Percentiles rank a stretch among this genome's conserved stretches.
phyloP scores from a whole-genome alignment of 306 rosid genomes.

The Prunus mongolica region DNA sequence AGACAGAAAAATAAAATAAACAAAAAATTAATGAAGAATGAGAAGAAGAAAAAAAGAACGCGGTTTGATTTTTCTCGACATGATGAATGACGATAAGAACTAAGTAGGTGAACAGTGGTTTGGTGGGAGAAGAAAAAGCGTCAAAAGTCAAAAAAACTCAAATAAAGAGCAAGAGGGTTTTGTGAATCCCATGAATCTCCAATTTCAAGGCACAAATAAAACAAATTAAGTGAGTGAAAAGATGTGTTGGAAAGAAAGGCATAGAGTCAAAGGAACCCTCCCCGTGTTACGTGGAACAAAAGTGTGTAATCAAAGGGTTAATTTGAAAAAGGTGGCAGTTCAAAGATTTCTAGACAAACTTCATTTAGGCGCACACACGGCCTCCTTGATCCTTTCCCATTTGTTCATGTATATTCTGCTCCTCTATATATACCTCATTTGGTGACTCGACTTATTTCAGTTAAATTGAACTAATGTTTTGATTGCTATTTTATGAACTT shows the following conservation, averaged over 20 bases:
- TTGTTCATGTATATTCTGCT: not conserved
- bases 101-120: conserved; percentile 1
- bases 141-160: conserved; percentile 6
- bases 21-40: too few relatives aligned
- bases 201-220: conserved; percentile 17
- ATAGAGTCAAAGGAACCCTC: conserved; percentile 27
- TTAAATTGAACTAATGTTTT: too few relatives aligned
- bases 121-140: not conserved
- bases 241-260: conserved; percentile 16
- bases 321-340: not conserved
- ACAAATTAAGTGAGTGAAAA: conserved; percentile 19
- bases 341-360: conserved; percentile 6
- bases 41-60: not conserved
- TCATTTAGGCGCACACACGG: conserved; percentile 8
- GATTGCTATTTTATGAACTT: too few relatives aligned
- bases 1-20: not conserved
- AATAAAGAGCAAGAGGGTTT: conserved; percentile 2
- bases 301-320: not conserved
- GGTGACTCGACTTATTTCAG: too few relatives aligned
- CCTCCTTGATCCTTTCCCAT: not conserved
- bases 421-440: not conserved
- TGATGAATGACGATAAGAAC: not conserved
- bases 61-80: not conserved
- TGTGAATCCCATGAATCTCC: conserved; percentile 26
- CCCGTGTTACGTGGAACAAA: conserved; percentile 30